These are phyloP conservation scores for Incumbomyces delicatus DNA, from an alignment of 2,329 filamentous ascomycete species.

Conservation along the genomic window DNA sequence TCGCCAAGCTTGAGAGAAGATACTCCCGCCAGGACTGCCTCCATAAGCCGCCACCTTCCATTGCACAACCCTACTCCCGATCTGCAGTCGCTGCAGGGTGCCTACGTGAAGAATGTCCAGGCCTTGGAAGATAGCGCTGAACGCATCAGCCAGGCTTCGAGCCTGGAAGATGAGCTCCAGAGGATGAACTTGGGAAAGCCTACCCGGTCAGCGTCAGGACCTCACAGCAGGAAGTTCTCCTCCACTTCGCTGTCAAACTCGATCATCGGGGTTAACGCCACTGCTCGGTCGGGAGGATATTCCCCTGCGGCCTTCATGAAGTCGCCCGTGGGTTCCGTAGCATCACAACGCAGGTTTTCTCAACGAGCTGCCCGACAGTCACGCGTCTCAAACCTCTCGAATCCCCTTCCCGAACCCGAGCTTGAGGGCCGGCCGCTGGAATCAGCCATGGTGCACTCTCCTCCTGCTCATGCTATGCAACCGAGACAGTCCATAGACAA, in stretches of 20 bases:
- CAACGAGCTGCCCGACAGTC: conserved; percentile 30
- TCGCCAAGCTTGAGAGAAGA: conserved; percentile 9
- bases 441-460: conserved; percentile 10
- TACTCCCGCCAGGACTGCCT: conserved; percentile 25
- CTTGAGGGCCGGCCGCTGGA: conserved; percentile 25
- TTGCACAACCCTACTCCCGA: conserved; percentile 41
- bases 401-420: conserved; percentile 31
- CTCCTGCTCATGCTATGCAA: conserved; percentile 16
- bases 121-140: conserved; percentile 40
- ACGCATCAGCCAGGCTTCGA: conserved; percentile 37
- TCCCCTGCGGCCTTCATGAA: conserved; percentile 28
- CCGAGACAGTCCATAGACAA: conserved; percentile 4
- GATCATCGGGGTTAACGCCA: conserved; percentile 26
- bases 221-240: conserved; percentile 24
- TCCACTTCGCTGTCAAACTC: conserved; percentile 34
- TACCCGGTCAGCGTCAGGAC: conserved; percentile 24
- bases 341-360: conserved; percentile 25
- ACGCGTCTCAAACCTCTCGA: conserved; percentile 28
- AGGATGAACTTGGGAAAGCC: conserved; percentile 35
- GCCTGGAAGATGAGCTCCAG: conserved; percentile 37
- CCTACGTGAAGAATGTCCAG: conserved; percentile 41
- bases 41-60: conserved; percentile 32
- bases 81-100: conserved; percentile 41
- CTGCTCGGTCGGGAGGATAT: conserved; percentile 32
- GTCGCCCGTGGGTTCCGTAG: conserved; percentile 34